Conservation (phyloP, 2,329 filamentous ascomycete genomes). For the Nectriaceae sp. region DNA sequence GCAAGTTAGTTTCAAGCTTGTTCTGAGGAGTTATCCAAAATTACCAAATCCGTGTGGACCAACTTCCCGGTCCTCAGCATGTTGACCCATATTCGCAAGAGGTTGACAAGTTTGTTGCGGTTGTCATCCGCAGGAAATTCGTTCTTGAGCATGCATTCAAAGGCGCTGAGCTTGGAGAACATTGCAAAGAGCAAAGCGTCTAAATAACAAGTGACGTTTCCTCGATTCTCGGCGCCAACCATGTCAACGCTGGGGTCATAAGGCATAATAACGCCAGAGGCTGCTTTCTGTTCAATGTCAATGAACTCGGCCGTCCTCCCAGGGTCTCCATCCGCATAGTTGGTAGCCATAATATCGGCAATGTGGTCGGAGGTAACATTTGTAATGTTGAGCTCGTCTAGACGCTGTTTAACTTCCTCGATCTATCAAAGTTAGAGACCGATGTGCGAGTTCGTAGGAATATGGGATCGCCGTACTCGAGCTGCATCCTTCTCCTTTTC, state of each 20-base stretch:
- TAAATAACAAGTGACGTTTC: conserved; percentile 89
- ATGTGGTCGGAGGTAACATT: conserved; percentile 59
- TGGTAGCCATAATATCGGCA: conserved; percentile 57
- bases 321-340: conserved; percentile 67
- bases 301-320: conserved; percentile 78
- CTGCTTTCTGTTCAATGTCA: conserved; percentile 76
- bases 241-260: conserved; percentile 74
- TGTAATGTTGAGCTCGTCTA: conserved; percentile 48
- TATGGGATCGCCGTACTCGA: conserved; percentile 34
- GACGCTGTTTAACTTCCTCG: conserved; percentile 40
- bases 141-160: conserved; percentile 88
- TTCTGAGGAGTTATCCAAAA: conserved; percentile 22
- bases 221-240: conserved; percentile 83
- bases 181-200: conserved; percentile 92
- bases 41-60: conserved; percentile 81
- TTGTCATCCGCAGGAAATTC: conserved; percentile 68
- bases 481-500: conserved; percentile 49
- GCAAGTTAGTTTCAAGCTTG: conserved; percentile 25
- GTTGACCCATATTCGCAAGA: conserved; percentile 91
- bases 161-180: conserved; percentile 88
- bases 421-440: conserved; percentile 35
- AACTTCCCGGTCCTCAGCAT: conserved; percentile 82
- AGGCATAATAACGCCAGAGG: conserved; percentile 74
- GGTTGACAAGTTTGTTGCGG: conserved; percentile 71
- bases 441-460: conserved; percentile 11